Evolutionary conservation across 768 basidiomycete genomes (phyloP).

Genomic region (Dacryopinax spathularia): DNA sequence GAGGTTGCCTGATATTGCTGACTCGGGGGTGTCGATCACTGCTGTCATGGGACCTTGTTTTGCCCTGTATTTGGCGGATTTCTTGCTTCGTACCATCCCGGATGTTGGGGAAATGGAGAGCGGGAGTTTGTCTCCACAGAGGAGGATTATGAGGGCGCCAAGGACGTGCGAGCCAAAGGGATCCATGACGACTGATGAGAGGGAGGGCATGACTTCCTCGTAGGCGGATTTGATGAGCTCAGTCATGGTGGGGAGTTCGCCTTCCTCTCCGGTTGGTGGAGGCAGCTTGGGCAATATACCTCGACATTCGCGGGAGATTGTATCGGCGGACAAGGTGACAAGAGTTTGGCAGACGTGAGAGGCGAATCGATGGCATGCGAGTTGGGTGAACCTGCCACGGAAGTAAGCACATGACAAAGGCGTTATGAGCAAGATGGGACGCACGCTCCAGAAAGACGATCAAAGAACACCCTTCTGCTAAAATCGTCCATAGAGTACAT

Average conservation of each 20-base stretch:
- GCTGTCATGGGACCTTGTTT: constrained; percentile 71
- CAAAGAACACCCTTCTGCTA: constrained; percentile 78
- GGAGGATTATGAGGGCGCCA: constrained; percentile 59
- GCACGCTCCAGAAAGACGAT: constrained; percentile 78
- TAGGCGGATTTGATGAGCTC: constrained; percentile 17
- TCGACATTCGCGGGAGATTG: constrained; percentile 27
- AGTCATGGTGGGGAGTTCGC: constrained; percentile 40
- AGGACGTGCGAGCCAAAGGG: constrained; percentile 86
- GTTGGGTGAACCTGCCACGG: constrained; percentile 40
- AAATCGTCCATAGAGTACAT: constrained; percentile 91
- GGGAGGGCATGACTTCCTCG: constrained; percentile 50
- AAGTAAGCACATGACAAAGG: neutral
- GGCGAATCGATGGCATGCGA: constrained; percentile 73
- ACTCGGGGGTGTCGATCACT: constrained; percentile 38
- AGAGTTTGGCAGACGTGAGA: constrained; percentile 93
- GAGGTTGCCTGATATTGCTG: constrained; percentile 24
- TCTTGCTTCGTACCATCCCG: constrained; percentile 55
- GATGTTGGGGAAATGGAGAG: constrained; percentile 24
- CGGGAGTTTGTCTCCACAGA: constrained; percentile 34
- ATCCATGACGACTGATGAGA: constrained; percentile 58
- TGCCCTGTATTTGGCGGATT: constrained; percentile 67
- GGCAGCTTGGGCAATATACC: constrained; percentile 32
- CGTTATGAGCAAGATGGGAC: constrained; percentile 22
- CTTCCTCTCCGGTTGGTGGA: constrained; percentile 40
- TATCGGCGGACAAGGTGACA: constrained; percentile 35